phyloP scores from a whole-genome alignment of 495 filamentous ascomycete species.

The Glutinoglossum americanum region DNA sequence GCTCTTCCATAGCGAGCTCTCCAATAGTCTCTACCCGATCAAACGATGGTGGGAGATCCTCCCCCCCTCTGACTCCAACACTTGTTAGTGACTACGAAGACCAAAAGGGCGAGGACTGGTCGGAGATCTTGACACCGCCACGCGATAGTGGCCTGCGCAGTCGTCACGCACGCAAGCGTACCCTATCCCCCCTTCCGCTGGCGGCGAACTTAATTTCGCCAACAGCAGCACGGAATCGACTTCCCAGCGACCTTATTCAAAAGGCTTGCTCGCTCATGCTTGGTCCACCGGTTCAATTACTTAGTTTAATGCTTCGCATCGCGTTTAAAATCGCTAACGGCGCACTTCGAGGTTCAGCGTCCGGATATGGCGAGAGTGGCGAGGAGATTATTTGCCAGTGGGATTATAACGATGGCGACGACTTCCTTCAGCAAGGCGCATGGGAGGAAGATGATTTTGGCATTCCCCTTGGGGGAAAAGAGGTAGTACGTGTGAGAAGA shows the following conservation, averaged over 20 bases:
- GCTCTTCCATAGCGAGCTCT: neutral
- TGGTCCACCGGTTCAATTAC: conserved; percentile 50
- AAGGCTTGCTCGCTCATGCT: conserved; percentile 57
- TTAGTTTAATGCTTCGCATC: conserved; percentile 58
- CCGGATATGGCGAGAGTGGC: conserved; percentile 24
- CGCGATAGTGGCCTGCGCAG: conserved; percentile 28
- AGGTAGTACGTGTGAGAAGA: neutral
- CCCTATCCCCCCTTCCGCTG: conserved; percentile 49
- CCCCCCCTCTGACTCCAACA: conserved; percentile 15
- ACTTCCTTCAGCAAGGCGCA: conserved; percentile 15
- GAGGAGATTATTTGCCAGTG: conserved; percentile 31
- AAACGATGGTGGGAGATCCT: conserved; percentile 3
- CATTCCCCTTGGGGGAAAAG: neutral
- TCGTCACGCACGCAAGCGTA: conserved; percentile 29
- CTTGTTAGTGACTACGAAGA: neutral
- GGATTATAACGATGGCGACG: conserved; percentile 29
- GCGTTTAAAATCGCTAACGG: conserved; percentile 52
- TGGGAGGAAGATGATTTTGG: conserved; percentile 16
- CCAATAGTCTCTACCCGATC: conserved; percentile 1
- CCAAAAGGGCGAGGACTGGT: neutral
- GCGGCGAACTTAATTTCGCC: conserved; percentile 41
- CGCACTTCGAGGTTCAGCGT: conserved; percentile 29
- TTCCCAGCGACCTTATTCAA: conserved; percentile 45
- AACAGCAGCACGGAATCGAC: conserved; percentile 19
- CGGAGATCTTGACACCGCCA: conserved; percentile 21